Evolutionary conservation across 2,329 filamentous ascomycete genomes (phyloP).

Genomic region (Fusarium sp.): DNA sequence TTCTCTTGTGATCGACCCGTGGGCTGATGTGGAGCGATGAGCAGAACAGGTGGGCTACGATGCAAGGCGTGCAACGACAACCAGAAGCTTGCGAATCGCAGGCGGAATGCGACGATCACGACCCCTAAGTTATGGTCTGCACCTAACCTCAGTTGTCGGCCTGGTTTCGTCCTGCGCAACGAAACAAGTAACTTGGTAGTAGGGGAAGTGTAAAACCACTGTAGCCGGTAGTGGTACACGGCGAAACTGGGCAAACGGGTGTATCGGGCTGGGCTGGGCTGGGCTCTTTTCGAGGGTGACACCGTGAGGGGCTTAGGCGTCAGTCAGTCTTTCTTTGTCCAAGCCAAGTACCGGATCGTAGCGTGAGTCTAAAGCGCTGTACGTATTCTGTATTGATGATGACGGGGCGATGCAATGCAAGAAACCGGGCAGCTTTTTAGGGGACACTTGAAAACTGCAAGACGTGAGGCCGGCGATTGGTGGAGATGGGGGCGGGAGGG

Average conservation of each 20-base stretch:
- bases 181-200: conserved; percentile 37
- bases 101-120: conserved; percentile 42
- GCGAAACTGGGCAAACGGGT: conserved; percentile 26
- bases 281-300: conserved; percentile 18
- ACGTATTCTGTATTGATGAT: conserved; percentile 24
- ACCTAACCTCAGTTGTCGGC: conserved; percentile 23
- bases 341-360: conserved; percentile 15
- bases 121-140: conserved; percentile 40
- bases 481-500: conserved; percentile 31
- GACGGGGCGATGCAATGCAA: conserved; percentile 31
- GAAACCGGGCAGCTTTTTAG: conserved; percentile 29
- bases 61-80: conserved; percentile 28
- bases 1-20: conserved; percentile 43
- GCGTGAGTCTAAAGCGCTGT: conserved; percentile 2
- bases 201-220: conserved; percentile 11
- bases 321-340: conserved; percentile 12
- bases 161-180: conserved; percentile 16
- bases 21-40: conserved; percentile 47
- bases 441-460: conserved; percentile 20
- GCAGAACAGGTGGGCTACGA: conserved; percentile 37
- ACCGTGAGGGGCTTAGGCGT: conserved; percentile 43
- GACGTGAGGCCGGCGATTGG: conserved; percentile 32
- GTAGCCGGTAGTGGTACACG: conserved; percentile 19
- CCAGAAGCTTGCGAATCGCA: conserved; percentile 36
- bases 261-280: conserved; percentile 18